Conservation (phyloP, 148 eudicot species). For the Rhododendron kiyosumense region DNA sequence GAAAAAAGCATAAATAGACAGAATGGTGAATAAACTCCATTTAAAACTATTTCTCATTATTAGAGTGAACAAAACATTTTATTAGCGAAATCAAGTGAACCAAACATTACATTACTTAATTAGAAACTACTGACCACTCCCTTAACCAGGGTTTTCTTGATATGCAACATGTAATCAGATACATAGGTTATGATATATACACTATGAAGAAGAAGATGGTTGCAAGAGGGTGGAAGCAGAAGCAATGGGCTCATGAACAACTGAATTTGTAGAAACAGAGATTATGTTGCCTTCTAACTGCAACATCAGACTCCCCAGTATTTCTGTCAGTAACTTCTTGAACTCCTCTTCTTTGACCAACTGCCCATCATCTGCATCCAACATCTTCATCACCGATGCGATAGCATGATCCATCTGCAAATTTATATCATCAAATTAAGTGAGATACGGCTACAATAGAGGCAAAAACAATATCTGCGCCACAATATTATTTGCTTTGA, state of each 20-base stretch:
- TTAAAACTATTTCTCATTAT: background rate
- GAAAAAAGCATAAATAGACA: background rate
- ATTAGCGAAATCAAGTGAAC: background rate
- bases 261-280: conserved; percentile 62
- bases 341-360: conserved; percentile 78
- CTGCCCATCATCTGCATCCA: conserved; percentile 60
- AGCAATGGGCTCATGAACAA: conserved; percentile 81
- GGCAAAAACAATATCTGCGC: too few species aligned
- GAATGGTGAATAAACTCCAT: too few species aligned
- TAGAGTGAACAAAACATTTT: background rate
- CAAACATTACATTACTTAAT: background rate
- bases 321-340: conserved; percentile 67
- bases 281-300: conserved; percentile 73
- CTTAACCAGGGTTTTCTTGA: background rate
- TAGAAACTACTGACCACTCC: background rate
- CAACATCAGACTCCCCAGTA: conserved; percentile 72
- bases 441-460: too few species aligned
- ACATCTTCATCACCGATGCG: conserved; percentile 48
- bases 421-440: background rate
- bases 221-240: conserved; percentile 60
- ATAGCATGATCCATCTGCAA: conserved; percentile 65
- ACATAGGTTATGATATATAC: background rate
- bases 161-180: background rate
- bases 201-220: conserved; percentile 24
- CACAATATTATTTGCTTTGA: too few species aligned